A percentile compares a stretch with the other conserved stretches of the same genome.
phyloP scores from a whole-genome alignment of 805 yeast species.

The Lipomyces spencermartinsiae region DNA sequence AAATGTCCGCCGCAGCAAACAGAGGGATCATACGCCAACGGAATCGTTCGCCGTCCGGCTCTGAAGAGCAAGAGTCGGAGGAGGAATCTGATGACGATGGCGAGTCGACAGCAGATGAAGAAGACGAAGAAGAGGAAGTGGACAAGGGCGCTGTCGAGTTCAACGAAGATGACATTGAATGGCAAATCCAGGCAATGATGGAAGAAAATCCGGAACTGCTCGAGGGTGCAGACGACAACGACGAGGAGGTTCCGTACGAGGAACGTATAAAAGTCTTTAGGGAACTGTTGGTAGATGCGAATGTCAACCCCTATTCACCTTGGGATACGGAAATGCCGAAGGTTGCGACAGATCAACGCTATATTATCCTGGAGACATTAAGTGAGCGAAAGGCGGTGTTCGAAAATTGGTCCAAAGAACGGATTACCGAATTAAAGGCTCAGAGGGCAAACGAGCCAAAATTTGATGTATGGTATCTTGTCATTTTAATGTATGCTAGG shows the following conservation, averaged over 20 bases:
- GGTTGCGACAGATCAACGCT: slow-evolving; percentile 54
- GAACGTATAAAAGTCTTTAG: slow-evolving; percentile 45
- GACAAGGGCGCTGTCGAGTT: slow-evolving; percentile 40
- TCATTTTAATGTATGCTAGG: background rate
- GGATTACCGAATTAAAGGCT: slow-evolving; percentile 27
- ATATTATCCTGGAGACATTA: slow-evolving; percentile 47
- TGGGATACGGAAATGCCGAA: slow-evolving; percentile 57
- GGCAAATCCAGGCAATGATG: slow-evolving; percentile 36
- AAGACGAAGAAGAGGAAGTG: slow-evolving; percentile 36
- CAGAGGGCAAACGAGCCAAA: slow-evolving; percentile 21
- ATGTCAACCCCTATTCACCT: slow-evolving; percentile 53
- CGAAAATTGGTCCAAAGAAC: slow-evolving; percentile 53
- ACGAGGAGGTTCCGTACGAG: slow-evolving; percentile 38
- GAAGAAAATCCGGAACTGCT: slow-evolving; percentile 29
- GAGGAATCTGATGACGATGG: slow-evolving; percentile 32
- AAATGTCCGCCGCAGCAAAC: background rate
- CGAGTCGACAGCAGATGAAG: slow-evolving; percentile 26
- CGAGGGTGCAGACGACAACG: slow-evolving; percentile 33
- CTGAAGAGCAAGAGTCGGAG: slow-evolving; percentile 26
- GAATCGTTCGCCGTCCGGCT: slow-evolving; percentile 29
- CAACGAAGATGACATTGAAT: slow-evolving; percentile 39
- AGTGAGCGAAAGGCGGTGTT: slow-evolving; percentile 50
- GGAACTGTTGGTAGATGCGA: slow-evolving; percentile 46
- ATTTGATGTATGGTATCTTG: slow-evolving; percentile 5
- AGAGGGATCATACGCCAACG: slow-evolving; percentile 31